Percentiles rank a stretch among this genome's conserved stretches.
Conservation (phyloP, 164 flowering plant species). For the Echeveria elegans region DNA sequence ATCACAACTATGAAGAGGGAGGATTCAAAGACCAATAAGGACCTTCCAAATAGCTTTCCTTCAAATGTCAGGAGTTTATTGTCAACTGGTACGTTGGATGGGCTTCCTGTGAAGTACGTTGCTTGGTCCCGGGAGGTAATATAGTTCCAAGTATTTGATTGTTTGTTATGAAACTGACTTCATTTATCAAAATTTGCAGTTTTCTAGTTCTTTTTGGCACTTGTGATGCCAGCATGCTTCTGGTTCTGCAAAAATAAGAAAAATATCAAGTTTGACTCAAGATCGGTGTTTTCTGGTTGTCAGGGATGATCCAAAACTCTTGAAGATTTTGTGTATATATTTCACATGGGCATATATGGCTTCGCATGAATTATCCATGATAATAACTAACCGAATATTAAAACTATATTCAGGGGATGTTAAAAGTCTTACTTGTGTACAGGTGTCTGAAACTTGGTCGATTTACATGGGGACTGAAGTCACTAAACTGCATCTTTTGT, state of each 20-base stretch:
- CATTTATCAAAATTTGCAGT: not conserved
- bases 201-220: not conserved
- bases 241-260: not conserved
- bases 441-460: no score
- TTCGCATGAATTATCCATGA: no score
- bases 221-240: no score
- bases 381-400: no score
- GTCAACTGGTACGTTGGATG: constrained; percentile 45
- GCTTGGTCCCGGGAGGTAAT: constrained; percentile 41
- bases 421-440: no score
- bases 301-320: not conserved
- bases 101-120: constrained; percentile 36
- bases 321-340: no score
- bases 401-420: no score
- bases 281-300: not conserved
- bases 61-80: constrained; percentile 41
- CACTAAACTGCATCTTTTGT: no score
- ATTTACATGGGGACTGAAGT: no score
- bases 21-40: constrained; percentile 22
- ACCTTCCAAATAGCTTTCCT: constrained; percentile 32
- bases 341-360: no score
- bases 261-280: not conserved
- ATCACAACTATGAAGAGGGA: constrained; percentile 16
- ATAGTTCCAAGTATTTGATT: constrained; percentile 5
- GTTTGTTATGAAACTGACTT: not conserved